Percentiles rank a stretch among this genome's conserved stretches.
These are phyloP conservation scores for Chrysosporium queenslandicum DNA, from an alignment of 2,329 filamentous ascomycete species.

Conservation along the genomic window DNA sequence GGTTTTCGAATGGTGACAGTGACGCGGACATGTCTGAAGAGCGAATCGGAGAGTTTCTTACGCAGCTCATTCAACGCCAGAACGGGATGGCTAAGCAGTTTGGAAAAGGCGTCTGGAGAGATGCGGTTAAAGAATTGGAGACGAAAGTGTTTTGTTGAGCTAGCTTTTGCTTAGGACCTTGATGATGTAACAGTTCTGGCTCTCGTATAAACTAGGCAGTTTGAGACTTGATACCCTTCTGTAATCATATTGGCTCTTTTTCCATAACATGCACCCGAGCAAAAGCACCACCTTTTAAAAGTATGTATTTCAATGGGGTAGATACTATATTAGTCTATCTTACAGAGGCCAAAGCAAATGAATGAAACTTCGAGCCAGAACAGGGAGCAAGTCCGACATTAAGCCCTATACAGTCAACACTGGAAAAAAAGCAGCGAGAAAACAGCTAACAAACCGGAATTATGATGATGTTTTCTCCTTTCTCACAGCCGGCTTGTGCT, in stretches of 20 bases:
- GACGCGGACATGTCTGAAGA: conserved; percentile 25
- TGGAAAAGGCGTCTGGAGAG: conserved; percentile 33
- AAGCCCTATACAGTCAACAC: background rate
- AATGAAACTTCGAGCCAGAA: background rate
- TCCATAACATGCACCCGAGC: too few relatives aligned
- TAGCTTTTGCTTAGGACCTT: background rate
- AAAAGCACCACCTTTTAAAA: too few relatives aligned
- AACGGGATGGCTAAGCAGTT: conserved; percentile 22
- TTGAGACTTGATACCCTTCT: background rate
- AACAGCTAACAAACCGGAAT: too few relatives aligned
- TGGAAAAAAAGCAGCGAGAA: background rate
- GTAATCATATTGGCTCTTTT: too few relatives aligned
- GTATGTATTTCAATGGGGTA: background rate
- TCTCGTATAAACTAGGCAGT: too few relatives aligned
- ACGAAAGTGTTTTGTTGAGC: conserved; percentile 25
- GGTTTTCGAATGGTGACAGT: conserved; percentile 25
- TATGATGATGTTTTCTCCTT: background rate
- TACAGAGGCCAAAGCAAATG: background rate
- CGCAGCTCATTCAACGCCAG: conserved; percentile 23
- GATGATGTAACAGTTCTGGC: background rate
- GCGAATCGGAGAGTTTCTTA: conserved; percentile 27
- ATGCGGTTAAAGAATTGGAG: conserved; percentile 30
- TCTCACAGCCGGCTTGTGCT: background rate
- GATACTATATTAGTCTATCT: background rate
- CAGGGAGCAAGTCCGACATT: background rate